Base-by-base conservation (phyloP, 768 basidiomycete genomes). In the Russula lepida region DNA sequence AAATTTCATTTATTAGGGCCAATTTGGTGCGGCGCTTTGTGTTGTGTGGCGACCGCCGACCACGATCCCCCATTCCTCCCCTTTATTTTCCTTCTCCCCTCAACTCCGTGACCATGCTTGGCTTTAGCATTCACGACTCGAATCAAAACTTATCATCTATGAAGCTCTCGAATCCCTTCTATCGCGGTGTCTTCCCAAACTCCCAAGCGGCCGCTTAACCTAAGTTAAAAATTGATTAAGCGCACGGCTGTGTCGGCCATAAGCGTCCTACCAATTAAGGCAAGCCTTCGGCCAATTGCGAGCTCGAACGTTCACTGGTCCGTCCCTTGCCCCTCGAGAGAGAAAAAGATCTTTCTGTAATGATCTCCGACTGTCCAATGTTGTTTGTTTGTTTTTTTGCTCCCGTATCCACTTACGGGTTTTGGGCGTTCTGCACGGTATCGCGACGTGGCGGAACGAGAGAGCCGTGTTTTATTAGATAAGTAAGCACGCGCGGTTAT, bases 181-280 rank as follows among this genome's bases (percentile, higher is more conserved):
- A 52, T 47, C 30, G 56, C 56, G 52, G 62, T 47, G 57, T 54
- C 37, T 54, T 56, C 25, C 44, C 51, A 33, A 63, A 54, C 2
- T n/a, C 44, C 44, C 50, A 46, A 46, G 21, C 55, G 51, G 52
- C 52, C 56, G 39, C 56, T 53, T 62, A 56, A 61, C 55, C 60
- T 57, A 62, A 52, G 33, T 49, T 62, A 52, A 62, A 62, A 55
- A 46, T 21, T 56, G 56, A 57, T 57, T 47, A 61, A 56, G 41
- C 32, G 23, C 25, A 56, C 49, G 55, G 56, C 50, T 27, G 33
- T 37, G 35, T 46, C 55, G 56, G 56, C 46, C 27, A 57, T 56
- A 62, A 51, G 32, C 55, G 12, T 50, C 41, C 33, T 23, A 11
- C 54, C 55, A 23, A 21, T n/a, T 19, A 52, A 52, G 59, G 54